Evolutionary conservation across 2,329 filamentous ascomycete genomes (phyloP), one percentile per base, ranked within the genome.

Genomic region (Phialophora chinensis): DNA sequence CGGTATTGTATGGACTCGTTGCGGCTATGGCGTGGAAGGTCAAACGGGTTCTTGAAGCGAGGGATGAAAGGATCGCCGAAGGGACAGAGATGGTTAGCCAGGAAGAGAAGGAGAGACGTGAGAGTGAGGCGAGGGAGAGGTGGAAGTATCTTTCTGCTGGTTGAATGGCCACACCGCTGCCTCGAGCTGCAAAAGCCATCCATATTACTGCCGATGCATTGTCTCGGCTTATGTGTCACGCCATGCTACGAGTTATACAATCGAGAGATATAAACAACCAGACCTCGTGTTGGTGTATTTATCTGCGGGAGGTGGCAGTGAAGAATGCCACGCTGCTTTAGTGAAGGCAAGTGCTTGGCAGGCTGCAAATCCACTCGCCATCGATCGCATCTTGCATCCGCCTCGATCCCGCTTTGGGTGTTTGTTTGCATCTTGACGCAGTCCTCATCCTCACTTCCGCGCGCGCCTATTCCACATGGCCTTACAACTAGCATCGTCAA

Each of bases 21-120:
- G 66, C 66, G 3, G 68, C 61, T 12, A 72, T 72, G 70, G 71
- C 70, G 12, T 69, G 65, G 68, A 67, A 50, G 44, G 71, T 72
- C 17, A 66, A 66, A 27, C 31, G 31, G 7, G 55, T 47, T 17
- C 35, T 70, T 29, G 68, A 69, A 53, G 44, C 68, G 7, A 70
- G 47, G 38, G 68, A 69, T 27, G 49, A 64, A 57, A 65, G 66
- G 44, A 68, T 68, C 29, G 68, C 64, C 12, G n/a, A 58, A 10
- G 66, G 70, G 12, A 57, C 69, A n/a, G 69, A 70, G 47, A 63
- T 70, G 58, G 66, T 72, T 3, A 71, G 68, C 60, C 54, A 65
- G 52, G 71, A 68, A 29, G 69, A 69, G 60, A 72, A 71, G 54
- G 62, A 63, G 53, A 68, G 68, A 52, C 66, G 69, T 54, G 66